Evolutionary conservation across 768 basidiomycete genomes (phyloP).

Genomic region (Xerocomellus dryophilus): DNA sequence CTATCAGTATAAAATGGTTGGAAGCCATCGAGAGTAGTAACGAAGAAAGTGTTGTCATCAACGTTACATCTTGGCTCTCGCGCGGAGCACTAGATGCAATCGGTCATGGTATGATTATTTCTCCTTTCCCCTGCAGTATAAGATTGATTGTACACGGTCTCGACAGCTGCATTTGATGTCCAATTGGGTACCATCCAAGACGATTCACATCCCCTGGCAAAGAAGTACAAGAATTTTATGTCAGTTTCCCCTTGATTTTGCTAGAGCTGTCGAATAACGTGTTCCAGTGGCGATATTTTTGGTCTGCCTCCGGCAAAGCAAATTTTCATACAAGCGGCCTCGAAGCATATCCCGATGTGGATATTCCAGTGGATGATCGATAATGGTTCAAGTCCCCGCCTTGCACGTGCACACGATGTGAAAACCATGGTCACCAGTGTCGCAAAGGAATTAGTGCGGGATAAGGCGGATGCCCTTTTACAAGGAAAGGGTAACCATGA

Average conservation of each 20-base stretch:
- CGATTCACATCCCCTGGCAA: slow-evolving; percentile 1
- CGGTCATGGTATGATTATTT: slow-evolving; percentile 37
- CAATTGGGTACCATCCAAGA: slow-evolving; percentile 1
- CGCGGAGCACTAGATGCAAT: slow-evolving; percentile 48
- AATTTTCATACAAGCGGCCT: slow-evolving; percentile 6
- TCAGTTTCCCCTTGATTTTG: not conserved
- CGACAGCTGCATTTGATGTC: slow-evolving; percentile 44
- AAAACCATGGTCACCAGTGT: not conserved
- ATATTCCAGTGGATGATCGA: slow-evolving; percentile 1
- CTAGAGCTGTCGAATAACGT: not conserved
- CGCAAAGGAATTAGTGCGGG: slow-evolving; percentile 2
- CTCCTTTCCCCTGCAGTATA: not conserved
- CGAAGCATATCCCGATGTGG: slow-evolving; percentile 3
- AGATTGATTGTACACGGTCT: not conserved
- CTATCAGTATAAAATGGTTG: slow-evolving; percentile 14
- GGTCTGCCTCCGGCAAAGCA: slow-evolving; percentile 4
- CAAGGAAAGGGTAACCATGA: slow-evolving; percentile 12
- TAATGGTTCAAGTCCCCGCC: not conserved
- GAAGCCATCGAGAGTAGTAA: slow-evolving; percentile 8
- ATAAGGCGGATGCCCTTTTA: slow-evolving; percentile 9
- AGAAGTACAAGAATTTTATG: slow-evolving; percentile 5
- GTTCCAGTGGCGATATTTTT: slow-evolving; percentile 7
- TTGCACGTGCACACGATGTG: not conserved
- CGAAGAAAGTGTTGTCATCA: slow-evolving; percentile 5
- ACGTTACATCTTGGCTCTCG: slow-evolving; percentile 30